Base-by-base conservation (phyloP, 768 basidiomycete genomes). In the Crucibulum laeve region DNA sequence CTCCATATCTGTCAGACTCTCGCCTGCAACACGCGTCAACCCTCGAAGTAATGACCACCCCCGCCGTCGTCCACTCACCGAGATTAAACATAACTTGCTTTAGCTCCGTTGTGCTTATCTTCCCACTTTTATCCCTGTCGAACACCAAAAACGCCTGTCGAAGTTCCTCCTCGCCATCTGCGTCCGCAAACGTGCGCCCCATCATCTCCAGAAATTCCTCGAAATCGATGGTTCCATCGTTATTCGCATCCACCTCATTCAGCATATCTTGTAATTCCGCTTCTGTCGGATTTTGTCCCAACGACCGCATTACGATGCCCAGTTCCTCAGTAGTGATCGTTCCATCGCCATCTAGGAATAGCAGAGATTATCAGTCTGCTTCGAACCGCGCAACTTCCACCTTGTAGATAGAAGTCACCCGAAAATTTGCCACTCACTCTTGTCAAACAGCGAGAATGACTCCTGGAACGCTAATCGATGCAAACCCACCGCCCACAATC, bases 71-170 rank as follows among this genome's bases (percentile, higher is more conserved):
- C 25, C 13, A 52, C 80, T 40, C 53, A 87, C 91, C 87, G 45
- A 96, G 75, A 61, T 82, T 91, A 50, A 78, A 86, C 94, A 97
- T 95, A 54, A 96, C 91, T 55, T 87, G 84, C 59, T 84, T 76
- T 62, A 96, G 65, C 72, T 97, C 94, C 1, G 82, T 82, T 4
- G 87, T 80, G 25, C 76, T 84, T 67, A 97, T 96, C 58, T 74
- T 87, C 14, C 93, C 94, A 55, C 91, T 93, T 10, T 88, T 88
- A 58, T 97, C 91, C 79, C 91, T 93, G 68, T 97, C 94, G 56
- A 96, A 96, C 43, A 92, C 91, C 66, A 87, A 88, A 80, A 98
- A 98, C 19, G 95, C 95, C 73, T 94, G 90, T 62, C 81, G 83
- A 65, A 98, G 88, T 70, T 96, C 94, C 64, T 93, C 92, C 66